Conservation (phyloP, 2,329 filamentous ascomycete genomes). For the Botrytis elliptica region DNA sequence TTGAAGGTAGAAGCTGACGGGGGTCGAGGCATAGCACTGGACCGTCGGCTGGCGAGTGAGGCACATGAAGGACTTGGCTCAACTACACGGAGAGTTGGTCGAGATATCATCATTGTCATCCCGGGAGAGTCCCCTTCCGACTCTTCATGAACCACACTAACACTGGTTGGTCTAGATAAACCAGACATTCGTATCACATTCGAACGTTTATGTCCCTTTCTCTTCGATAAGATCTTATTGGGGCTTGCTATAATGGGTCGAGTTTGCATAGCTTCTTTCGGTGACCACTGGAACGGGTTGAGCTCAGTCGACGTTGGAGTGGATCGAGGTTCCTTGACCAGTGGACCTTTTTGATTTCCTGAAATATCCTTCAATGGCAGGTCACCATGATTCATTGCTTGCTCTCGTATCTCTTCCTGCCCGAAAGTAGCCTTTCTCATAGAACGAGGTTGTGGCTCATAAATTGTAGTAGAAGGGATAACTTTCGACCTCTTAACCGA, state of each 20-base stretch:
- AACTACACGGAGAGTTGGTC: slow-evolving; percentile 18
- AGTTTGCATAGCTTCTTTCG: slow-evolving; percentile 29
- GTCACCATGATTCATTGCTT: slow-evolving; percentile 20
- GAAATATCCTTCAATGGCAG: slow-evolving; percentile 31
- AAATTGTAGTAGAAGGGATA: slow-evolving; percentile 19
- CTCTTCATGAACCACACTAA: slow-evolving; percentile 33
- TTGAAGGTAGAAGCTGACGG: slow-evolving; percentile 32
- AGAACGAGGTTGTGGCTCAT: slow-evolving; percentile 28
- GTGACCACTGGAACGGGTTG: slow-evolving; percentile 36
- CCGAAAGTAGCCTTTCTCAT: slow-evolving; percentile 35
- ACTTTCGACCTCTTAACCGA: slow-evolving; percentile 28
- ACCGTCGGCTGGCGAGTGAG: slow-evolving; percentile 15
- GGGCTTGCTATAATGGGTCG: slow-evolving; percentile 23
- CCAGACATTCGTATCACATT: slow-evolving; percentile 34
- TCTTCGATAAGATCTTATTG: slow-evolving; percentile 17
- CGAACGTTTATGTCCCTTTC: slow-evolving; percentile 34
- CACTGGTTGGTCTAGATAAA: slow-evolving; percentile 29
- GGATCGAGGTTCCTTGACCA: slow-evolving; percentile 10
- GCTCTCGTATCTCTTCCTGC: slow-evolving; percentile 25
- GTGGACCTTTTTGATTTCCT: slow-evolving; percentile 27
- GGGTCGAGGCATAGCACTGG: slow-evolving; percentile 23
- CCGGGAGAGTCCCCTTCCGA: slow-evolving; percentile 28
- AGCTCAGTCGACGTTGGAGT: neutral
- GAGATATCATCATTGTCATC: slow-evolving; percentile 21
- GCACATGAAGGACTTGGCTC: slow-evolving; percentile 26